phyloP scores from a whole-genome alignment of 1,284 basidiomycete species.

The Schizophyllum amplum region DNA sequence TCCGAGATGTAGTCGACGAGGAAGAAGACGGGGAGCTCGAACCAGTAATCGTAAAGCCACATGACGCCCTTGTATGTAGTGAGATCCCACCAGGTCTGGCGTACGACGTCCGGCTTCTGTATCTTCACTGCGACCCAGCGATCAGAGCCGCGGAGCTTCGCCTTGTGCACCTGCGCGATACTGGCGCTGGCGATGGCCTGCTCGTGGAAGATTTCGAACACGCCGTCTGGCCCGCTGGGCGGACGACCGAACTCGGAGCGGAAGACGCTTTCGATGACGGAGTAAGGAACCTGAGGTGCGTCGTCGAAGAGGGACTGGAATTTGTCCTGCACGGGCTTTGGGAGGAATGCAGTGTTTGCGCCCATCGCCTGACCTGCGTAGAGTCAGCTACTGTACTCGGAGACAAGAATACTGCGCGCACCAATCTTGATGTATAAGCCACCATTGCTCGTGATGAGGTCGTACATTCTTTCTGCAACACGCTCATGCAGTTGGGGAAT shows the following conservation, averaged over 20 bases:
- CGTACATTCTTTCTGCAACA: conserved; percentile 70
- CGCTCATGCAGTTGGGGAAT: conserved; percentile 78
- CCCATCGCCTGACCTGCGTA: conserved; percentile 64
- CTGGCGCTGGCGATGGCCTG: conserved; percentile 77
- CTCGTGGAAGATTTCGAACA: conserved; percentile 74
- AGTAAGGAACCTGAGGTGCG: conserved; percentile 75
- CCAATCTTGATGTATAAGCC: conserved; percentile 90
- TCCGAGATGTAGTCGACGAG: conserved; percentile 74
- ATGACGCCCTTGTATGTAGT: conserved; percentile 56
- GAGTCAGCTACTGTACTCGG: background rate
- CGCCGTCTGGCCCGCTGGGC: conserved; percentile 55
- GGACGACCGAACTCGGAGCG: conserved; percentile 59
- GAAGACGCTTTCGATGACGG: conserved; percentile 65
- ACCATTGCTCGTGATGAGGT: conserved; percentile 72
- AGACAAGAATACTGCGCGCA: conserved; percentile 20
- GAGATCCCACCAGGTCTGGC: conserved; percentile 82
- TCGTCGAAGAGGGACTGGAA: conserved; percentile 81
- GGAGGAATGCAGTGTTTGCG: conserved; percentile 77
- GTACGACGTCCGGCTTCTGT: conserved; percentile 83
- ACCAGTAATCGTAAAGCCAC: conserved; percentile 69
- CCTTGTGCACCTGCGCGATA: conserved; percentile 84
- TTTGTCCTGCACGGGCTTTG: conserved; percentile 73
- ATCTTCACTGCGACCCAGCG: conserved; percentile 82
- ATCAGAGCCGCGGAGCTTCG: conserved; percentile 44
- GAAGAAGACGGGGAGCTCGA: conserved; percentile 73